Percentiles rank a stretch among this genome's conserved stretches.
phyloP scores from a whole-genome alignment of 2,329 filamentous ascomycete species.

The Dactylellina drechsleri region DNA sequence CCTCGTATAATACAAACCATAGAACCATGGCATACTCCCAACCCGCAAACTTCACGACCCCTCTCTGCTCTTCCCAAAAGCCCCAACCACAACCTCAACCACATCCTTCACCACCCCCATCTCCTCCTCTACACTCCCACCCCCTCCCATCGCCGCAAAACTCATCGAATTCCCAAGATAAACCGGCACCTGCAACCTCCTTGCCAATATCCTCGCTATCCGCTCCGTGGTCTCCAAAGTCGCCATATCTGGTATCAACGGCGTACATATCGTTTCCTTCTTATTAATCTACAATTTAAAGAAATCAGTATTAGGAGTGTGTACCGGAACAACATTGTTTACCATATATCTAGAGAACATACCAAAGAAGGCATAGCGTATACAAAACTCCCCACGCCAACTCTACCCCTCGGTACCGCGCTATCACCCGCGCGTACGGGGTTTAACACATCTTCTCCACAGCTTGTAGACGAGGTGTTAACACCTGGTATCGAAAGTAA shows the following conservation, averaged over 20 bases:
- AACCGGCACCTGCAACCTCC: conserved; percentile 76
- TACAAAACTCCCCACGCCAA: conserved; percentile 85
- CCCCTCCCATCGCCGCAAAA: conserved; percentile 76
- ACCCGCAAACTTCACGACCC: background rate
- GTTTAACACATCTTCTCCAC: conserved; percentile 38
- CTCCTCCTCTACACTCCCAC: conserved; percentile 88
- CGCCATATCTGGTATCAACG: conserved; percentile 78
- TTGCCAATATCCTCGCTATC: conserved; percentile 83
- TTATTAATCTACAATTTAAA: conserved; percentile 60
- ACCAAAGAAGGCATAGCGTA: conserved; percentile 89
- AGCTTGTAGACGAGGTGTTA: conserved; percentile 14
- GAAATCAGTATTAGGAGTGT: too few relatives aligned
- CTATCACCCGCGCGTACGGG: conserved; percentile 40
- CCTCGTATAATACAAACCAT: background rate
- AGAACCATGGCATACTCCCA: background rate
- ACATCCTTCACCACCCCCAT: conserved; percentile 80
- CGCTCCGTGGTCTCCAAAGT: conserved; percentile 88
- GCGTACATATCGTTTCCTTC: conserved; percentile 76
- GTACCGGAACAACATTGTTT: too few relatives aligned
- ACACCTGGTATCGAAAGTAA: conserved; percentile 59
- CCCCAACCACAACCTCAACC: conserved; percentile 66
- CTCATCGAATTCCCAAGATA: conserved; percentile 91
- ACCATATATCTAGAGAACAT: conserved; percentile 58
- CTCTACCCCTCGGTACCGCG: conserved; percentile 58
- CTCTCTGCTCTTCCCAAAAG: conserved; percentile 58